Base-by-base conservation (phyloP, 1,284 basidiomycete species). In the Trichosporon sp. region DNA sequence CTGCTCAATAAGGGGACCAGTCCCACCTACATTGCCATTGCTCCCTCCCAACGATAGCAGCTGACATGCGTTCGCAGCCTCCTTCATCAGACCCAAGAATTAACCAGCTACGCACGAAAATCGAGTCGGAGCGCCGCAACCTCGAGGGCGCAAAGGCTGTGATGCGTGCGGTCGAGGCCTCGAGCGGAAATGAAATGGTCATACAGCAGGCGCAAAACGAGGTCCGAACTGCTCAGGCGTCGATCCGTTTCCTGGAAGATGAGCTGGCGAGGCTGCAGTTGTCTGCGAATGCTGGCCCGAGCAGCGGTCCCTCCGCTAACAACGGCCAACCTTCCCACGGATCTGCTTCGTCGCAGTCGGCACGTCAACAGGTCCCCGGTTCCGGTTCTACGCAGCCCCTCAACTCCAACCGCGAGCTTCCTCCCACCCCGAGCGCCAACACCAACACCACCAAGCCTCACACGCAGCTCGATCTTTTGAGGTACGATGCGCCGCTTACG, bases 401-500 rank as follows among this genome's bases (percentile, higher is more conserved):
- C 64, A 67, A 66, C 69, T 43, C 69, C 43, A 66, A 68, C 61
- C 43, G 68, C 65, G 31, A 64, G 48, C n/a, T 72, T 66, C 11
- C 68, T 68, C 10, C 74, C 68, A 6, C 68, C 70, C 16, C 71
- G 70, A 16, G 68, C 70, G 21, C 6, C 32, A 40, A 71, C 14
- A 26, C 40, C 31, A 64, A 35, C 65, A 56, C 65, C 5, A 26
- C 26, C 46, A 64, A 46, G 70, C 68, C 65, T 35, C 82, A 81
- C 69, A 79, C 81, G 43, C 81, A 83, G 70, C 76, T 84, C 51
- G 97, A 99, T 87, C 87, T 99, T 75, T 93, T 98, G 85, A 96
- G 96, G 84, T 95, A 96, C 76, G 97, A 99, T 85, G 96, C 96
- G 48, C 96, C 96, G 21, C 90, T 96, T 80, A 96, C 94, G 26